phyloP scores from a whole-genome alignment of 495 filamentous ascomycete species.

The Amphirosellinia nigrospora region DNA sequence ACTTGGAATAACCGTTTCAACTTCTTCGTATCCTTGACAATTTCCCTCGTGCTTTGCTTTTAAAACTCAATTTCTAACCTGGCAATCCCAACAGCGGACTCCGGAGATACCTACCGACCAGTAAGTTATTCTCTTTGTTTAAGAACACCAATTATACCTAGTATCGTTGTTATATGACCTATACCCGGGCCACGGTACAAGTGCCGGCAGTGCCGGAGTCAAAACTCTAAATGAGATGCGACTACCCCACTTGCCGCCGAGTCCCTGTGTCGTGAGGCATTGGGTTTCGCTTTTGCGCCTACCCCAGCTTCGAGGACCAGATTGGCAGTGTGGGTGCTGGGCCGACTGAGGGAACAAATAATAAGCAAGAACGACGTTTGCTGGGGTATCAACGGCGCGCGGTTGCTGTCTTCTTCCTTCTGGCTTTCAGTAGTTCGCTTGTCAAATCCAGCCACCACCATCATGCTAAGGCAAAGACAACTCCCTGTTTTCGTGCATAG shows the following conservation, averaged over 20 bases:
- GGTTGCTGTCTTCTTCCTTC: background rate
- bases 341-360: background rate
- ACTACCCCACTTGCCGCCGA: constrained; percentile 11
- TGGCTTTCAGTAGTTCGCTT: background rate
- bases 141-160: background rate
- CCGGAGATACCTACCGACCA: constrained; percentile 59
- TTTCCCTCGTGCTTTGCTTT: constrained; percentile 27
- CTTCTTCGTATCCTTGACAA: constrained; percentile 27
- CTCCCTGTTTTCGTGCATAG: background rate
- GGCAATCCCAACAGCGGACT: constrained; percentile 50
- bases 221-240: background rate
- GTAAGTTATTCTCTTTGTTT: constrained; percentile 45
- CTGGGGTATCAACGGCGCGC: background rate
- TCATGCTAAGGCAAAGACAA: constrained; percentile 3
- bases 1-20: constrained; percentile 4
- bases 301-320: constrained; percentile 11
- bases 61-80: constrained; percentile 45
- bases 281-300: constrained; percentile 33
- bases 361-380: background rate
- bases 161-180: background rate
- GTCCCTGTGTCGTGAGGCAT: constrained; percentile 24
- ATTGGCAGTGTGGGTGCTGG: background rate
- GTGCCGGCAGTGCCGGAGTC: background rate
- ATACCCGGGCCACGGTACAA: background rate
- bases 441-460: background rate